Conservation (phyloP, 2,329 filamentous ascomycete genomes). For the Trichoderma sp. region DNA sequence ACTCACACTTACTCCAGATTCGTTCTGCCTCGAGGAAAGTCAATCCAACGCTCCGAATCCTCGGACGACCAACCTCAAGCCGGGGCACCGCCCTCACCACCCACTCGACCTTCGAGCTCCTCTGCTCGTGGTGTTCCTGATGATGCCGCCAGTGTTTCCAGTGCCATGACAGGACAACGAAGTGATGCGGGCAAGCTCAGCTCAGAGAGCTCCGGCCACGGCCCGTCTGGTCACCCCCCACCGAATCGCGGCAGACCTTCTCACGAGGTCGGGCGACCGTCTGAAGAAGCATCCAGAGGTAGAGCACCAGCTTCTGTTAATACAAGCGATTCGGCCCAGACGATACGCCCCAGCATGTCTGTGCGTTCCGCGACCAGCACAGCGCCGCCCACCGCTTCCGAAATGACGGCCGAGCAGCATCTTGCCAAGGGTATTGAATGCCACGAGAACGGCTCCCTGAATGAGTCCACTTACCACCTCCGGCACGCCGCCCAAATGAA, state of each 20-base stretch:
- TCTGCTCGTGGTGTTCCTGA: conserved; percentile 47
- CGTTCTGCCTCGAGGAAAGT: conserved; percentile 78
- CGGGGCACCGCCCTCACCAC: conserved; percentile 62
- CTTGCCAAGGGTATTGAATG: conserved; percentile 86
- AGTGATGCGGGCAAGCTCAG: conserved; percentile 55
- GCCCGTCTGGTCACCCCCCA: conserved; percentile 47
- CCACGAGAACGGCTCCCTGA: conserved; percentile 83
- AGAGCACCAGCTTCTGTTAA: conserved; percentile 52
- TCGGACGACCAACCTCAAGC: conserved; percentile 55
- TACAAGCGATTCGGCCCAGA: conserved; percentile 59
- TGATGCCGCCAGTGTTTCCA: conserved; percentile 39
- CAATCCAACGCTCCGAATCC: conserved; percentile 68
- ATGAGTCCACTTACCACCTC: conserved; percentile 95
- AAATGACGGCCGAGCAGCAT: conserved; percentile 84
- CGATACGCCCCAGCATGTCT: conserved; percentile 48
- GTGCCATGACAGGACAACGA: conserved; percentile 48
- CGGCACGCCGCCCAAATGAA: conserved; percentile 84
- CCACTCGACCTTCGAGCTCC: conserved; percentile 62
- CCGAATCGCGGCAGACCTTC: conserved; percentile 51
- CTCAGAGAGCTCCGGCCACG: conserved; percentile 47
- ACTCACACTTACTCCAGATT: conserved; percentile 90
- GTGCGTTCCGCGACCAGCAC: conserved; percentile 56
- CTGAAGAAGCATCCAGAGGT: conserved; percentile 53
- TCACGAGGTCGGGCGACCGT: conserved; percentile 47
- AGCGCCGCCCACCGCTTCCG: conserved; percentile 62